These are phyloP conservation scores for Wickerhamomyces mucosus DNA, from an alignment of 805 yeast species.

Conservation along the genomic window DNA sequence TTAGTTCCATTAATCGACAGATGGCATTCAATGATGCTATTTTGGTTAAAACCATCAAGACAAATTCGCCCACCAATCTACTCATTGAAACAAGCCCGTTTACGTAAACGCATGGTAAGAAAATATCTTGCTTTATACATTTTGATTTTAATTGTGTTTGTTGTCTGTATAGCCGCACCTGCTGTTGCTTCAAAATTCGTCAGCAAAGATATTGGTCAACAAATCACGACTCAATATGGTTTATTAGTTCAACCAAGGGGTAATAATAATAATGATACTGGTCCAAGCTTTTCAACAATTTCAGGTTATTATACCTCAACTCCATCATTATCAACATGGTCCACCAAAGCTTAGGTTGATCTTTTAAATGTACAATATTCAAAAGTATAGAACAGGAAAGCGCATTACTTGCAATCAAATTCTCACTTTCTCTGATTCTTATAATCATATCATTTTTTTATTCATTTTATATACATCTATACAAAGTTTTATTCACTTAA, in stretches of 20 bases:
- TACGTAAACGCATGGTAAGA: constrained; percentile 95
- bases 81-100: constrained; percentile 90
- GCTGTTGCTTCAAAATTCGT: constrained; percentile 69
- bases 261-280: constrained; percentile 77
- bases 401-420: no score
- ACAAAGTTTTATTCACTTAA: no score
- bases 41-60: constrained; percentile 97
- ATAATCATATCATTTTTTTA: no score
- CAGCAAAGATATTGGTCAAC: constrained; percentile 22
- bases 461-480: no score
- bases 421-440: no score
- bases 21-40: constrained; percentile 97
- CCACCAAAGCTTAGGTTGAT: constrained; percentile 46
- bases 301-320: constrained; percentile 37
- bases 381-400: no score
- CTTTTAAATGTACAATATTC: no score
- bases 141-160: constrained; percentile 56
- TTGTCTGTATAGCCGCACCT: constrained; percentile 80
- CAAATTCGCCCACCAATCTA: constrained; percentile 97
- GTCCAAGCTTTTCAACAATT: constrained; percentile 29
- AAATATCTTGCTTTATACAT: constrained; percentile 83
- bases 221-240: constrained; percentile 31
- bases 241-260: constrained; percentile 91
- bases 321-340: constrained; percentile 43
- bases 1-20: constrained; percentile 83